Evolutionary conservation across 1,284 basidiomycete genomes (phyloP), one percentile per base, ranked within the genome.

Genomic region (Cryptococcus hybrid): DNA sequence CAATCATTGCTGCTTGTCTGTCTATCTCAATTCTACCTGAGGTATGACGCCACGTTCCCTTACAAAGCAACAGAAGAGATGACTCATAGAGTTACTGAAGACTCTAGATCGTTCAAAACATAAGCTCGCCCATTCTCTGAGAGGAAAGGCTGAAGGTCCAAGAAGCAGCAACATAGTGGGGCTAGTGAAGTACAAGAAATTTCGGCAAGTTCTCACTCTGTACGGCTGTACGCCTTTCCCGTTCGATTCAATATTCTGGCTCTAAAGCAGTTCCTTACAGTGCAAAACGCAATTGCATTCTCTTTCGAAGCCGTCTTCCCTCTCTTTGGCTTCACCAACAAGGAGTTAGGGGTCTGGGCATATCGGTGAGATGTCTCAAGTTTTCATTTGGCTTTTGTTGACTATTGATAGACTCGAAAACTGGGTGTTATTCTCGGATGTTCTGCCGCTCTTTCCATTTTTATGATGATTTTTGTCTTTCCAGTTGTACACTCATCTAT

Each of bases 241-340:
- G 24, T 18, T 9, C 3, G 30, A 43, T 11, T 24, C 8, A 30
- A 24, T 11, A n/a, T 8, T 48, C 8, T 30, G 43, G 36, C 5
- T 9, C 37, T 45, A 13, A 46, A 43, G 40, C 24, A 24, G 24
- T 24, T 24, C 24, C 11, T n/a, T 30, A 3, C 47, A 69, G 70
- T 71, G 46, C 58, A 61, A 37, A 70, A 73, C 39, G 63, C 55
- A 0, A 62, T 72, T 30, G 65, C 64, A 59, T 73, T 70, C 46
- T 58, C 64, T 2, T 75, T 67, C 61, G 73, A 75, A 47, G 71
- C 71, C 9, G 55, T 73, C 11, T 75, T 65, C 44, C 73, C 73
- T 4, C 53, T 75, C 11, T 75, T 70, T 48, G 65, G 66, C 0
- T 75, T 71, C 51, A 73, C 71, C 7, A 61, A 57, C 48, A 61